phyloP scores from a whole-genome alignment of 176 grass and related monocot genomes.

The Triticum turgidum region DNA sequence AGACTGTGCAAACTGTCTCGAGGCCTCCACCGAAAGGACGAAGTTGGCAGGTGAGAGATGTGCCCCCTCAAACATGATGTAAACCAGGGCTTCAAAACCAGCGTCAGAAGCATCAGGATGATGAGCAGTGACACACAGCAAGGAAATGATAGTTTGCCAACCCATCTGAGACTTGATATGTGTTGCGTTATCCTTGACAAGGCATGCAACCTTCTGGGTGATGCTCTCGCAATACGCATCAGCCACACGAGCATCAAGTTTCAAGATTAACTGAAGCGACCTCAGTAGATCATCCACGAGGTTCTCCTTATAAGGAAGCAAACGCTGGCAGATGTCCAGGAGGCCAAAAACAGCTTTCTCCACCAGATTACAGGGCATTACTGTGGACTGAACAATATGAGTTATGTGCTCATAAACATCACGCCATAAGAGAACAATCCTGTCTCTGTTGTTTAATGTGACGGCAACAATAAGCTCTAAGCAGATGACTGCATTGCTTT shows the following conservation, averaged over 20 bases:
- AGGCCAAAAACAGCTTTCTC: constrained; percentile 62
- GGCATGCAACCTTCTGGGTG: constrained; percentile 67
- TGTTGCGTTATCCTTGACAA: constrained; percentile 83
- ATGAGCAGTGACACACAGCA: constrained; percentile 54
- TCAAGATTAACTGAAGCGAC: constrained; percentile 79
- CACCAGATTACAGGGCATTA: constrained; percentile 91
- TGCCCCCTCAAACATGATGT: constrained; percentile 84
- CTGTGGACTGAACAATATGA: constrained; percentile 85
- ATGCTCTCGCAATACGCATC: constrained; percentile 98
- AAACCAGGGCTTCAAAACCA: constrained; percentile 84
- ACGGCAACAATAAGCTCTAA: constrained; percentile 80
- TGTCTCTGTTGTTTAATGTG: constrained; percentile 66
- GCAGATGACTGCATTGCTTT: constrained; percentile 73
- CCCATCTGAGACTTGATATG: constrained; percentile 95
- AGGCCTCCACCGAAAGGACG: background rate
- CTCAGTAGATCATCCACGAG: constrained; percentile 81
- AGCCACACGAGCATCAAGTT: constrained; percentile 96
- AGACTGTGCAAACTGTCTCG: background rate
- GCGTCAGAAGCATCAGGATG: constrained; percentile 94
- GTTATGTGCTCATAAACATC: constrained; percentile 89
- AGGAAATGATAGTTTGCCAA: constrained; percentile 68
- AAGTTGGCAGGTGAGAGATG: constrained; percentile 30
- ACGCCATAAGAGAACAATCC: constrained; percentile 61
- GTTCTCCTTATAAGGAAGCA: constrained; percentile 95
- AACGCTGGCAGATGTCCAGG: constrained; percentile 68